phyloP scores from a whole-genome alignment of 352 stramenopile genomes.

The Globisporangium splendens region DNA sequence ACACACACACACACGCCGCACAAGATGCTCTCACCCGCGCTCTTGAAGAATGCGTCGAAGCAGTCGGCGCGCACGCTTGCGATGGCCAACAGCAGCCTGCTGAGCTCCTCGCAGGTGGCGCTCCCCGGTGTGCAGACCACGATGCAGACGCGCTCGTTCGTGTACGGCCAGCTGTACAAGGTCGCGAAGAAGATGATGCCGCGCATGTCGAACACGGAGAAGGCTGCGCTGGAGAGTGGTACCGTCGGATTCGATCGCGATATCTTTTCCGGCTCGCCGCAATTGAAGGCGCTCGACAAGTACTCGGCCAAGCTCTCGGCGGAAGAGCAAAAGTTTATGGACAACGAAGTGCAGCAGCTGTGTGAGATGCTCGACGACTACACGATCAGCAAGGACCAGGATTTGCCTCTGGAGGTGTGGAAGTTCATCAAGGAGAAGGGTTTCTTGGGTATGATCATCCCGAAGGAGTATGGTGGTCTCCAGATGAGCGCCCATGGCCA shows the following conservation, averaged over 20 bases:
- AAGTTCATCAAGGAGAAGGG: slow-evolving; percentile 95
- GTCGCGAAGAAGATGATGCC: slow-evolving; percentile 95
- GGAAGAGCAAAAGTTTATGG: slow-evolving; percentile 94
- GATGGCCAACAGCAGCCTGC: not conserved
- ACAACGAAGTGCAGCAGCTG: slow-evolving; percentile 94
- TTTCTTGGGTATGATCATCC: slow-evolving; percentile 99
- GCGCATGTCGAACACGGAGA: slow-evolving; percentile 94
- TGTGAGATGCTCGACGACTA: slow-evolving; percentile 97
- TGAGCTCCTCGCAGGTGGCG: slow-evolving; percentile 10
- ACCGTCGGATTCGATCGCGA: slow-evolving; percentile 97
- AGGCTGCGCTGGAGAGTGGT: slow-evolving; percentile 93
- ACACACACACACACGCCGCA: not conserved
- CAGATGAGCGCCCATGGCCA: slow-evolving; percentile 90
- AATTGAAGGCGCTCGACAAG: slow-evolving; percentile 91
- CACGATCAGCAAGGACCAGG: slow-evolving; percentile 87
- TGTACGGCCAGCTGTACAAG: slow-evolving; percentile 91
- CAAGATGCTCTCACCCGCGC: slow-evolving; percentile 32
- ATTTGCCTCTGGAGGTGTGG: slow-evolving; percentile 92
- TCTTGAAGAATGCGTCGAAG: slow-evolving; percentile 41
- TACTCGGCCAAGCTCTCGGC: slow-evolving; percentile 91
- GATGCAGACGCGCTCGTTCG: slow-evolving; percentile 59
- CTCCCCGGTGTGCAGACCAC: slow-evolving; percentile 47
- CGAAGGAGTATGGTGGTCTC: slow-evolving; percentile 93
- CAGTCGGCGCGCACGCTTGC: slow-evolving; percentile 20
- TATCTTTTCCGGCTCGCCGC: slow-evolving; percentile 94